These are phyloP conservation scores for Coemansia asiatica DNA, from an alignment of 192 early-diverging fungal species.

Conservation along the genomic window DNA sequence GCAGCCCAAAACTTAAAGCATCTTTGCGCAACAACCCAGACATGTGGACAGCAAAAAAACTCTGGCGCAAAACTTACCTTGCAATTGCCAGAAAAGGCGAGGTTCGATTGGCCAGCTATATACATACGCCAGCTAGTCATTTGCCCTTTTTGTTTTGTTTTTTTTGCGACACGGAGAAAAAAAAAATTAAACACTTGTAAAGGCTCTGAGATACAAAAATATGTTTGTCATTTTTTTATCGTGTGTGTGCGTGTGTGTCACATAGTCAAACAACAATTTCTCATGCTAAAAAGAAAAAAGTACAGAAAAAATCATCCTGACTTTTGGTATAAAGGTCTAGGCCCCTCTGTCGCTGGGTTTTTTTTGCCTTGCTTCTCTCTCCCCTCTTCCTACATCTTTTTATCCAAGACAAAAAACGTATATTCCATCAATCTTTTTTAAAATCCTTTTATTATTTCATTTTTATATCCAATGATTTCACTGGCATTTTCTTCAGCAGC, in stretches of 20 bases:
- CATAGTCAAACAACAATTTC: background rate
- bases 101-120: background rate
- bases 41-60: no score
- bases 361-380: background rate
- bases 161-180: slow-evolving; percentile 2
- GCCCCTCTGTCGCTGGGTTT: background rate
- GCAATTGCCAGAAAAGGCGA: background rate
- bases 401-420: background rate
- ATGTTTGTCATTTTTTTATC: no score
- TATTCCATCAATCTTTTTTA: background rate
- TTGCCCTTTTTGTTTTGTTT: background rate
- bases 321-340: background rate
- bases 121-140: background rate
- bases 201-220: no score
- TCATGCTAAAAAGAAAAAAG: background rate
- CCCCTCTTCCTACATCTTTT: background rate
- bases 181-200: no score
- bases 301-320: background rate
- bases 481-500: background rate
- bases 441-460: background rate
- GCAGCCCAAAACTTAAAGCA: no score
- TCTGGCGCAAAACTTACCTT: no score
- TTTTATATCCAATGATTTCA: background rate
- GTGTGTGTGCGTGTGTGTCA: background rate
- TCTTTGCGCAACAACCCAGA: no score